Evolutionary conservation across 441 rosid species (phyloP).

Genomic region (Metrosideros polymorpha): DNA sequence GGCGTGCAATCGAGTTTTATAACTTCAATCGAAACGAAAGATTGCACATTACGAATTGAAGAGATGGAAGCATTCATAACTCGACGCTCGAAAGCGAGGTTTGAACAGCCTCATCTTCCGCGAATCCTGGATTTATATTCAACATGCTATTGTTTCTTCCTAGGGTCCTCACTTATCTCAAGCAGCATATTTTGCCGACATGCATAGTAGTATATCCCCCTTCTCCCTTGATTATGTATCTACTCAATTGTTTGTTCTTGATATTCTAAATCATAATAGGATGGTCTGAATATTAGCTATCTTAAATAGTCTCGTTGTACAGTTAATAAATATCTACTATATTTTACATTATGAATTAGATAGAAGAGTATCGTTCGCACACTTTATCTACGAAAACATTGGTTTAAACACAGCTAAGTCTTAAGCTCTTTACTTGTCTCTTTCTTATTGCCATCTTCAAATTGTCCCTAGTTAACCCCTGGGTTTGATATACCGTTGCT

Average conservation of each 20-base stretch:
- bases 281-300: not conserved
- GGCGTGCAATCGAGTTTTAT: not conserved
- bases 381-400: not conserved
- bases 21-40: rapidly evolving
- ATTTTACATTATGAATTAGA: not conserved
- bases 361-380: not conserved
- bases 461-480: not conserved
- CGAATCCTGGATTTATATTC: not conserved
- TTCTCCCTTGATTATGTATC: not conserved
- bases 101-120: not conserved
- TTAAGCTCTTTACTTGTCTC: not conserved
- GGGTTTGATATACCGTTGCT: not conserved
- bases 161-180: not conserved
- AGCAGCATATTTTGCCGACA: not conserved
- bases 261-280: not conserved
- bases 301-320: not conserved
- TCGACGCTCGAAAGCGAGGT: not conserved
- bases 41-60: not conserved
- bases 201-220: not conserved
- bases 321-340: not conserved
- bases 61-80: not conserved
- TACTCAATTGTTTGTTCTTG: not conserved
- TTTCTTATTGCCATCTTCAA: not conserved
- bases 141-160: not conserved
- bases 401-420: not conserved